These are phyloP conservation scores for Aspergillus sp. DNA, from an alignment of 2,329 filamentous ascomycete species.

Conservation along the genomic window DNA sequence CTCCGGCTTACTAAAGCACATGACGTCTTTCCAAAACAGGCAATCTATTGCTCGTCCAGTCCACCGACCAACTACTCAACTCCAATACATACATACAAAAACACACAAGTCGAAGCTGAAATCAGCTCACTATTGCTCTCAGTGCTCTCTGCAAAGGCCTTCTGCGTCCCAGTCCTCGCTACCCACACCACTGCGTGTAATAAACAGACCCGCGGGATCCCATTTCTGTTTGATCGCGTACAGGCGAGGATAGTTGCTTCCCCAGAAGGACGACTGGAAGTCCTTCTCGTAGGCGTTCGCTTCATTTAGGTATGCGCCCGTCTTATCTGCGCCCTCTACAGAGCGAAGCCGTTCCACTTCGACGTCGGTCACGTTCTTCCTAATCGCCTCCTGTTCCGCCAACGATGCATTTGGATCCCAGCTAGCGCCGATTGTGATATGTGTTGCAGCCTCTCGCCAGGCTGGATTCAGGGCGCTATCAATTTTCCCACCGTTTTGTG, in stretches of 20 bases:
- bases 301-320: conserved; percentile 34
- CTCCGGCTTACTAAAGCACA: not conserved
- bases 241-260: conserved; percentile 20
- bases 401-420: conserved; percentile 13
- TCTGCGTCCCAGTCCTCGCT: conserved; percentile 15
- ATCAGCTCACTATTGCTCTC: not conserved
- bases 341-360: conserved; percentile 21
- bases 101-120: not conserved
- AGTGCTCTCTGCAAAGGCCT: conserved; percentile 6
- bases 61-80: not conserved
- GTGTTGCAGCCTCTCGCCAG: conserved; percentile 17
- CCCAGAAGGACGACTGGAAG: conserved; percentile 20
- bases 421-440: conserved; percentile 12
- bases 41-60: not conserved
- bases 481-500: conserved; percentile 16
- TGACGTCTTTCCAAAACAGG: not conserved
- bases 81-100: not conserved
- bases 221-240: conserved; percentile 18
- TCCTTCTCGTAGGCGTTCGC: conserved; percentile 17
- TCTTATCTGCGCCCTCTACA: conserved; percentile 19
- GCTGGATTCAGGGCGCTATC: conserved; percentile 19
- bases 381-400: conserved; percentile 8
- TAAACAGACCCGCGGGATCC: conserved; percentile 11
- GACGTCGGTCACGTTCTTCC: conserved; percentile 14
- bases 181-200: conserved; percentile 11